Base-by-base conservation (phyloP, 306 rosid species). In the Vigna radiata region DNA sequence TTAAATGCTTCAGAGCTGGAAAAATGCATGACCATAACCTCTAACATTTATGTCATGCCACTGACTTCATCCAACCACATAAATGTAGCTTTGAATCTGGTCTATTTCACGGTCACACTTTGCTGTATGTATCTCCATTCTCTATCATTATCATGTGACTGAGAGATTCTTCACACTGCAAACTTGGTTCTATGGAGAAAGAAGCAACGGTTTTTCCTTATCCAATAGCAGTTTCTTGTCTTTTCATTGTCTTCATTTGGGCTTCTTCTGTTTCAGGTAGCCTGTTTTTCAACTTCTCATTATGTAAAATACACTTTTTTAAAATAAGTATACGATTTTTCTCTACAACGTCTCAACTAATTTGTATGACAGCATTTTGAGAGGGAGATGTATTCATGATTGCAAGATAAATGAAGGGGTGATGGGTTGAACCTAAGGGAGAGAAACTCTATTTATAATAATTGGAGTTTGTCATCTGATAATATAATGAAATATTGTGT, bases 231-330 rank as follows among this genome's bases (percentile, higher is more conserved):
- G 23, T 58, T 18, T 79, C 63, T 36, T 31, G 53, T 81, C 73
- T 82, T 70, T 17, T 80, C 36, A 61, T 29, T 31, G 7, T 79
- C 54, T 62, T 84, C 53, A 54, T 27, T 66, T 33, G 76, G 23
- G 80, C 82, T n/a, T 64, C 52, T 37, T 74, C 73, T 49, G 81
- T 83, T 61, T 50, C 82, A 56, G 89, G 77, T 19, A 81, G 82
- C 68, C 87, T 90, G 43, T 71, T 90, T 17, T 86, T 80, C 77
- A 78, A 86, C 73, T 92, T 90, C 86, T 92, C n/a, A n/a, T n/a
- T n/a, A n/a, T n/a, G n/a, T n/a, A n/a, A n/a, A n/a, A n/a, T n/a
- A n/a, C n/a, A n/a, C n/a, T n/a, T n/a, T n/a, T n/a, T n/a, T n/a
- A n/a, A n/a, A n/a, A n/a, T n/a, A n/a, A n/a, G n/a, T n/a, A n/a